Evolutionary conservation across 352 stramenopile species (phyloP).

Genomic region (Detonula confervacea): DNA sequence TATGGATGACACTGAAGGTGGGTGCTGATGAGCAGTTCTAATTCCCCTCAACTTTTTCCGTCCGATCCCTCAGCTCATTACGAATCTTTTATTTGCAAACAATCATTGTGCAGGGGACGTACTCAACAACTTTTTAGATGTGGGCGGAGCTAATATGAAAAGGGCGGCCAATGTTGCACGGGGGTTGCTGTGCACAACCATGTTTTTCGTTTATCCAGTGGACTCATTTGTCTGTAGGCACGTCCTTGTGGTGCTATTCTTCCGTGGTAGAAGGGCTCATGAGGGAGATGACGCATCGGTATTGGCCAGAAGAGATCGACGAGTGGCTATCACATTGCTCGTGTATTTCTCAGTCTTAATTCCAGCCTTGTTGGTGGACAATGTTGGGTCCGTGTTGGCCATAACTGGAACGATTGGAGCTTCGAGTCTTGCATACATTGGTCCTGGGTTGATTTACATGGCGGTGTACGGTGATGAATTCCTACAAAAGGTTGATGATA

Average conservation of each 20-base stretch:
- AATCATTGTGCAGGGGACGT: slow-evolving; percentile 29
- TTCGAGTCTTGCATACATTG: slow-evolving; percentile 55
- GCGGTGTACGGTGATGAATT: slow-evolving; percentile 55
- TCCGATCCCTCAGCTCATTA: neutral
- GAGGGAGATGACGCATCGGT: slow-evolving; percentile 54
- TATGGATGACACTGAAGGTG: slow-evolving; percentile 43
- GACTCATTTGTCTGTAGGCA: slow-evolving; percentile 58
- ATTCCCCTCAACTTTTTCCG: neutral
- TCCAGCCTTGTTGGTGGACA: slow-evolving; percentile 40
- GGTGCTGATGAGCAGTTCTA: neutral
- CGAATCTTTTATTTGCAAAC: neutral
- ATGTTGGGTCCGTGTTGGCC: slow-evolving; percentile 52
- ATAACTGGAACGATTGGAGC: slow-evolving; percentile 52
- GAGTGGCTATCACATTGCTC: slow-evolving; percentile 33
- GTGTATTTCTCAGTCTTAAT: slow-evolving; percentile 54
- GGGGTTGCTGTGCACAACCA: slow-evolving; percentile 42
- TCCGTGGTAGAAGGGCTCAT: slow-evolving; percentile 46
- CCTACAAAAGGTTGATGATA: slow-evolving; percentile 39
- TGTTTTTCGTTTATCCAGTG: slow-evolving; percentile 66
- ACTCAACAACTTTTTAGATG: slow-evolving; percentile 56
- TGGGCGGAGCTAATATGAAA: slow-evolving; percentile 20
- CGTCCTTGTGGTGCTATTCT: slow-evolving; percentile 58
- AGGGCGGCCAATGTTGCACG: slow-evolving; percentile 30
- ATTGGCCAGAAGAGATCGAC: slow-evolving; percentile 44
- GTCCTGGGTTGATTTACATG: slow-evolving; percentile 51